These are phyloP conservation scores for Puccinia triticina DNA, from an alignment of 1,284 basidiomycete species.

Conservation along the genomic window DNA sequence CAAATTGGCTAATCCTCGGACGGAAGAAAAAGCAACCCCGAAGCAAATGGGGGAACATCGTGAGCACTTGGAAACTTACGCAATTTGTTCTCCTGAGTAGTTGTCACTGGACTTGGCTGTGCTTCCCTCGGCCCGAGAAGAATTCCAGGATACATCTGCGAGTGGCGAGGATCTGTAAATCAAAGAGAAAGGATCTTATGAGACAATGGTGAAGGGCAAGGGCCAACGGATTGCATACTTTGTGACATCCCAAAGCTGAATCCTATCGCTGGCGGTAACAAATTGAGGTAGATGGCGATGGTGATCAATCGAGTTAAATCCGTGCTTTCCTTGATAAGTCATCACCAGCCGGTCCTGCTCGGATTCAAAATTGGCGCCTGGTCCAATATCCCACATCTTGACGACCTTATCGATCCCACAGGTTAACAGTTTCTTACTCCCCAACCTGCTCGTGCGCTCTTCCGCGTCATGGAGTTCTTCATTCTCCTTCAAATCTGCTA, in stretches of 20 bases:
- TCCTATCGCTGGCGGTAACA: constrained; percentile 87
- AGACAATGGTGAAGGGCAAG: background rate
- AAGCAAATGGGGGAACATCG: background rate
- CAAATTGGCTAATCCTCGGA: background rate
- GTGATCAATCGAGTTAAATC: constrained; percentile 82
- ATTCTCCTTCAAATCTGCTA: constrained; percentile 27
- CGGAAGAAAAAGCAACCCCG: background rate
- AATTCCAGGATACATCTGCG: constrained; percentile 76
- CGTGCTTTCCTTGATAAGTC: constrained; percentile 50
- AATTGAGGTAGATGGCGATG: constrained; percentile 84
- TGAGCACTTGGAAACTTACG: background rate
- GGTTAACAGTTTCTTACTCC: constrained; percentile 73
- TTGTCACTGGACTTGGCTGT: constrained; percentile 36
- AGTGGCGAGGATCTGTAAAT: constrained; percentile 66
- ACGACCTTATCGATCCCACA: constrained; percentile 89
- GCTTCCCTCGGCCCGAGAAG: constrained; percentile 64
- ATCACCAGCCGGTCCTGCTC: constrained; percentile 31
- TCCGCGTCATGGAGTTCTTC: constrained; percentile 40
- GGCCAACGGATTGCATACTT: constrained; percentile 29
- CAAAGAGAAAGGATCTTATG: background rate
- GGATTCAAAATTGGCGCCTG: constrained; percentile 17
- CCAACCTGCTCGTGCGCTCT: constrained; percentile 59
- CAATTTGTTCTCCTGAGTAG: constrained; percentile 50
- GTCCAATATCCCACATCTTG: constrained; percentile 76
- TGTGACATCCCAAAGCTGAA: constrained; percentile 97